Conservation (phyloP, 1,284 basidiomycete species). For the Malassezia japonica region DNA sequence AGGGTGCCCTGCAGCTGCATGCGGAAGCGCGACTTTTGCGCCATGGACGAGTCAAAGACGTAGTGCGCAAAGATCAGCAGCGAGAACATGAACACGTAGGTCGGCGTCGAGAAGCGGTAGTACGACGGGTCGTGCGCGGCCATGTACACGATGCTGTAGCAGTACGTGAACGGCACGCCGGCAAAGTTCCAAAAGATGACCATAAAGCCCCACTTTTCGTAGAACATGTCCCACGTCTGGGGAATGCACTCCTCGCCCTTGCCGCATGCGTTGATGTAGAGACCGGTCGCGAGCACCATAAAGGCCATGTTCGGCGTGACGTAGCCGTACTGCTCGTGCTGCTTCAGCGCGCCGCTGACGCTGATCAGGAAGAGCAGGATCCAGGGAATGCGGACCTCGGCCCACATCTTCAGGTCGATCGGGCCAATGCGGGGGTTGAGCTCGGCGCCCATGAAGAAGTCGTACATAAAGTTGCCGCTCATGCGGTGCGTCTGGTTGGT, state of each 20-base stretch:
- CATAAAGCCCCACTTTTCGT: conserved; percentile 48
- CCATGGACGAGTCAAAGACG: conserved; percentile 80
- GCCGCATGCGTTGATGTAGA: conserved; percentile 87
- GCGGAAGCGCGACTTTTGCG: conserved; percentile 95
- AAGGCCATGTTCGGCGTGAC: conserved; percentile 94
- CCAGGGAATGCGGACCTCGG: conserved; percentile 96
- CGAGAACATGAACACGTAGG: conserved; percentile 55
- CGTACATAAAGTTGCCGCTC: conserved; percentile 77
- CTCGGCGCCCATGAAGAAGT: conserved; percentile 71
- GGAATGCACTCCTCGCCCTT: conserved; percentile 76
- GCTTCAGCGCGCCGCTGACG: conserved; percentile 85
- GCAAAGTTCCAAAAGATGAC: conserved; percentile 68
- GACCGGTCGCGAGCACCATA: conserved; percentile 87
- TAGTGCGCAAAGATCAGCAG: conserved; percentile 34
- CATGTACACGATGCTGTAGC: conserved; percentile 91
- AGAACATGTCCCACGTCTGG: conserved; percentile 69
- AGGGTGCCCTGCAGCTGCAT: conserved; percentile 83
- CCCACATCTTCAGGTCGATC: conserved; percentile 97
- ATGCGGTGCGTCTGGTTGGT: conserved; percentile 56
- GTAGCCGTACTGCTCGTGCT: conserved; percentile 74
- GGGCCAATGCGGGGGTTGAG: conserved; percentile 89
- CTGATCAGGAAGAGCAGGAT: conserved; percentile 86
- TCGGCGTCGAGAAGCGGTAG: conserved; percentile 73
- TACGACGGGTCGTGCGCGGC: conserved; percentile 77
- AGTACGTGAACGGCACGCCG: conserved; percentile 61